phyloP scores from a whole-genome alignment of 2,329 filamentous ascomycete genomes.

The Chrysoporthe austroafricana region DNA sequence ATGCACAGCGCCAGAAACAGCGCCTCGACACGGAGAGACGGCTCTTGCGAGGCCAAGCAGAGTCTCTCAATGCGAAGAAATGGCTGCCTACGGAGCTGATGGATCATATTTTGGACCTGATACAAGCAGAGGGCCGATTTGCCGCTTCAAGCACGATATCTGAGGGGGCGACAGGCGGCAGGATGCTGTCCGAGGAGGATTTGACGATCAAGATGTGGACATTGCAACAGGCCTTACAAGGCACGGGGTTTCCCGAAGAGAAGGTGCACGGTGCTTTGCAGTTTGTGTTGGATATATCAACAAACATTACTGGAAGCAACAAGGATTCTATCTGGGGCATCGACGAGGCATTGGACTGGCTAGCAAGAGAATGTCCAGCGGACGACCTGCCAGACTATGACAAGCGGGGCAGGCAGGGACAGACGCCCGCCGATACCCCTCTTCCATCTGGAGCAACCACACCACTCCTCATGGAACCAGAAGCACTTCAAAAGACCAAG shows the following conservation, averaged over 20 bases:
- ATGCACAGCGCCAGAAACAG: slow-evolving; percentile 74
- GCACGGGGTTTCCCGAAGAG: slow-evolving; percentile 68
- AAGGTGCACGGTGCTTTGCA: slow-evolving; percentile 67
- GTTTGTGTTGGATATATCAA: slow-evolving; percentile 68
- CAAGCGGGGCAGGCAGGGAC: slow-evolving; percentile 43
- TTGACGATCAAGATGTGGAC: slow-evolving; percentile 82
- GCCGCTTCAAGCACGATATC: slow-evolving; percentile 53
- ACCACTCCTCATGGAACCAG: slow-evolving; percentile 46
- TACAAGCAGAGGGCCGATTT: slow-evolving; percentile 67
- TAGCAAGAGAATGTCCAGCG: slow-evolving; percentile 74
- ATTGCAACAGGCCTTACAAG: slow-evolving; percentile 71
- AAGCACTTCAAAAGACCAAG: slow-evolving; percentile 36
- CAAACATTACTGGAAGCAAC: slow-evolving; percentile 58
- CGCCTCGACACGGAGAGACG: slow-evolving; percentile 86
- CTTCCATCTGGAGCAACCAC: slow-evolving; percentile 54
- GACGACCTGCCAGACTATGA: slow-evolving; percentile 76
- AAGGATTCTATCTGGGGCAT: slow-evolving; percentile 81
- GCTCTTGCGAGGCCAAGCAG: slow-evolving; percentile 77
- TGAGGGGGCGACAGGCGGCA: slow-evolving; percentile 50
- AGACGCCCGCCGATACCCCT: slow-evolving; percentile 53
- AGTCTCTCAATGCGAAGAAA: slow-evolving; percentile 70
- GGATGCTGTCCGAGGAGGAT: slow-evolving; percentile 74
- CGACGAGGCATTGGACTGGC: slow-evolving; percentile 86
- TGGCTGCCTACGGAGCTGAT: slow-evolving; percentile 83
- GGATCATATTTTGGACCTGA: slow-evolving; percentile 75